Conservation (phyloP, 352 stramenopile genomes). For the Phytophthora fragariaefolia region DNA sequence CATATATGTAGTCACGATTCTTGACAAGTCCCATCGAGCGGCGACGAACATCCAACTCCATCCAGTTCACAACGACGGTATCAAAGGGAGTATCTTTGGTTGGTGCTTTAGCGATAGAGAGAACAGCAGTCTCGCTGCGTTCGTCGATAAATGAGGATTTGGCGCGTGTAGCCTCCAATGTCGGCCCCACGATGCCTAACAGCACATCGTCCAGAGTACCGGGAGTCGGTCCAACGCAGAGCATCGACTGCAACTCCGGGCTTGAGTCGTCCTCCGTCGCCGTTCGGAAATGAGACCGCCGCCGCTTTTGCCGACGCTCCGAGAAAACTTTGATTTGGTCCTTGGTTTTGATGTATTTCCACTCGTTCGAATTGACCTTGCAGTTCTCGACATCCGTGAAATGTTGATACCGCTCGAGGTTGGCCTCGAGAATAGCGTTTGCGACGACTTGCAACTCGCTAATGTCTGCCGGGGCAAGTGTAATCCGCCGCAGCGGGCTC, state of each 20-base stretch:
- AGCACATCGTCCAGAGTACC: constrained; percentile 51
- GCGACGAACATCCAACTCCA: constrained; percentile 40
- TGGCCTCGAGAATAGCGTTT: constrained; percentile 33
- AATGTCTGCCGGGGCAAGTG: constrained; percentile 17
- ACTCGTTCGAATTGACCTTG: constrained; percentile 31
- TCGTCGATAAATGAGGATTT: constrained; percentile 46
- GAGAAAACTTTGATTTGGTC: constrained; percentile 32
- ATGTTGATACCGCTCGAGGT: constrained; percentile 38
- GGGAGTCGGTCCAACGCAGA: constrained; percentile 39
- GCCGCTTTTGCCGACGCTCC: constrained; percentile 24
- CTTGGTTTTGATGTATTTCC: constrained; percentile 41
- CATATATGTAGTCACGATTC: constrained; percentile 68
- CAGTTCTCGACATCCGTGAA: constrained; percentile 24
- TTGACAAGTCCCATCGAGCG: constrained; percentile 35
- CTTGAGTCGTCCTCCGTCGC: background rate
- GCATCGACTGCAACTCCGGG: constrained; percentile 31
- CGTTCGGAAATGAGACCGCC: constrained; percentile 7
- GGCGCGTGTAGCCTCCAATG: constrained; percentile 33
- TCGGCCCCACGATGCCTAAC: constrained; percentile 43
- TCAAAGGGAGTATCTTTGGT: constrained; percentile 57
- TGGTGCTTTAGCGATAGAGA: constrained; percentile 50
- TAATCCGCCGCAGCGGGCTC: constrained; percentile 34
- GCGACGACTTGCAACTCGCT: constrained; percentile 33
- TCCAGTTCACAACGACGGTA: constrained; percentile 47
- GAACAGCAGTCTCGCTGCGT: constrained; percentile 42